Percentiles rank a stretch among this genome's conserved stretches.
Evolutionary conservation across 2,329 filamentous ascomycete species (phyloP).

Genomic region (Didymella sp.): DNA sequence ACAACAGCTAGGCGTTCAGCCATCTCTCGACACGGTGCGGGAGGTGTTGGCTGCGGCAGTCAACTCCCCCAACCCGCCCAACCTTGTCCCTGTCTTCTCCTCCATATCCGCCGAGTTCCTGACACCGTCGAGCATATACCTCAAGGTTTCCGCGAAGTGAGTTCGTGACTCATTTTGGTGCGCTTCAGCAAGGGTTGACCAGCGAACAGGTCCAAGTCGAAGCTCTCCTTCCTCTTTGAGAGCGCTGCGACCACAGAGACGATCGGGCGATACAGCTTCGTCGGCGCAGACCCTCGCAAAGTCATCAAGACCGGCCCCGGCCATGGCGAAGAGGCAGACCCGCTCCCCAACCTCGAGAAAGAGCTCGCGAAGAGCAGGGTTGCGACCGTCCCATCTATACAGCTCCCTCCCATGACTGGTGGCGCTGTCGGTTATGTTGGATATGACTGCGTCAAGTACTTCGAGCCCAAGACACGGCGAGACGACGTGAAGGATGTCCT

Average conservation of each 20-base stretch:
- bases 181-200: conserved; percentile 21
- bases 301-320: conserved; percentile 86
- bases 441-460: conserved; percentile 97
- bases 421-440: conserved; percentile 96
- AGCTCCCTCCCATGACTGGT: conserved; percentile 84
- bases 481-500: conserved; percentile 87
- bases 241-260: conserved; percentile 90
- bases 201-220: conserved; percentile 62
- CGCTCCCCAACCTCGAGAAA: conserved; percentile 79
- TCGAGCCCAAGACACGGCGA: conserved; percentile 93
- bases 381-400: conserved; percentile 80
- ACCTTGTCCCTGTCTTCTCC: conserved; percentile 81
- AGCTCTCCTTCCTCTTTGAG: conserved; percentile 93
- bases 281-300: conserved; percentile 80
- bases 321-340: conserved; percentile 83
- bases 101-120: conserved; percentile 91
- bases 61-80: conserved; percentile 66
- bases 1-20: conserved; percentile 59
- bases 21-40: conserved; percentile 66
- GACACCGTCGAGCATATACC: conserved; percentile 92
- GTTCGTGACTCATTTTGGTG: conserved; percentile 47
- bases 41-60: conserved; percentile 62
- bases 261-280: conserved; percentile 93
- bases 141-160: conserved; percentile 82
- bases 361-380: conserved; percentile 82